Evolutionary conservation across 2,329 filamentous ascomycete species (phyloP).

Genomic region (Cryphonectria carpinicola): DNA sequence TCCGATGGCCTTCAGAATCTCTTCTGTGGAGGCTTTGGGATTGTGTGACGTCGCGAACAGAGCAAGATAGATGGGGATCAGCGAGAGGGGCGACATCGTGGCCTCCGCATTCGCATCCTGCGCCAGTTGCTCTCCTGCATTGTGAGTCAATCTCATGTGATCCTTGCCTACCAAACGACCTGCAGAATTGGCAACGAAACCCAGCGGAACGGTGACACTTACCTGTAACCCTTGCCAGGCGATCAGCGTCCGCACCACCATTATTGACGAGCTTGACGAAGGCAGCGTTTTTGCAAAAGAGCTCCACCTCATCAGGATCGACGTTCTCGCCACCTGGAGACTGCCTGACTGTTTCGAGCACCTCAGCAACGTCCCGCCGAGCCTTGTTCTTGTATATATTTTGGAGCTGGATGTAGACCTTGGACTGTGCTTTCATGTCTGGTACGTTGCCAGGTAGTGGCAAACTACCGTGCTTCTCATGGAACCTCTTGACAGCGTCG

Average conservation of each 20-base stretch:
- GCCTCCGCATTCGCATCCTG: conserved; percentile 57
- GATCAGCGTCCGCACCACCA: conserved; percentile 46
- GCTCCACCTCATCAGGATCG: conserved; percentile 75
- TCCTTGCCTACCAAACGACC: neutral
- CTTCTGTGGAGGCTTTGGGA: conserved; percentile 49
- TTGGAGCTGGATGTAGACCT: conserved; percentile 86
- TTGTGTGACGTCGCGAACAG: conserved; percentile 58
- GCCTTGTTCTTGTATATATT: conserved; percentile 93
- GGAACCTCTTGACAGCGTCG: conserved; percentile 77
- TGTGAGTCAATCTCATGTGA: conserved; percentile 34
- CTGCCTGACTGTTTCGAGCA: conserved; percentile 66
- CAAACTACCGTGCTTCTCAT: conserved; percentile 71
- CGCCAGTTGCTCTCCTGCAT: conserved; percentile 55
- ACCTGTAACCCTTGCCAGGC: conserved; percentile 59
- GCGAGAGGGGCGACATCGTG: conserved; percentile 57
- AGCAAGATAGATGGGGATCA: conserved; percentile 72
- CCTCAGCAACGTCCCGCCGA: conserved; percentile 74
- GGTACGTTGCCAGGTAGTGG: conserved; percentile 87
- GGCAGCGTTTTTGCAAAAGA: conserved; percentile 93
- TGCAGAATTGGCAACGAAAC: neutral
- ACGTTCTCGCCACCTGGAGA: conserved; percentile 56
- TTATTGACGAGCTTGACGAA: conserved; percentile 86
- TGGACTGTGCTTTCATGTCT: conserved; percentile 96
- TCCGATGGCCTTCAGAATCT: conserved; percentile 55
- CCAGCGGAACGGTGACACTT: conserved; percentile 38